A percentile compares a stretch with the other conserved stretches of the same genome.
These are phyloP conservation scores for Amanita pseudoporphyria DNA, from an alignment of 768 basidiomycete genomes.

Conservation along the genomic window DNA sequence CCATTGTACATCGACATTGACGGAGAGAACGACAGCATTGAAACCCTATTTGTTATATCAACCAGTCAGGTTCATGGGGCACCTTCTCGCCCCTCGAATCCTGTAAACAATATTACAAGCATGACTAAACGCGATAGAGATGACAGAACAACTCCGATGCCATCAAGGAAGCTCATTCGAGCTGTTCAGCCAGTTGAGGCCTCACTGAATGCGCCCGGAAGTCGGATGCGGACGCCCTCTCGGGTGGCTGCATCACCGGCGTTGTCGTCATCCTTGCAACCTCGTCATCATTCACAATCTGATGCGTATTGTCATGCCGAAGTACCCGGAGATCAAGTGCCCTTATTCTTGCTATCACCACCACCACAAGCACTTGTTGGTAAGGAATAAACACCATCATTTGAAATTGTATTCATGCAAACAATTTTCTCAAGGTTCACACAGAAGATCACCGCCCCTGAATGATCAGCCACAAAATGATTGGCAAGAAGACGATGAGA, in stretches of 20 bases:
- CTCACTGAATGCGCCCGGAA: constrained; percentile 5
- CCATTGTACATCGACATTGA: constrained; percentile 76
- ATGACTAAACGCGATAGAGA: constrained; percentile 37
- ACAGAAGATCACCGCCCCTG: neutral
- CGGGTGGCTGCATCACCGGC: constrained; percentile 19
- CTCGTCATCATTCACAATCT: neutral
- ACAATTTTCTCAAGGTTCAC: no score
- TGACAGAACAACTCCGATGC: constrained; percentile 30
- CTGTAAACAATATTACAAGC: constrained; percentile 13
- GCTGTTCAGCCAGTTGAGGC: constrained; percentile 29
- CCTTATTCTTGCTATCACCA: constrained; percentile 1
- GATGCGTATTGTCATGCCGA: neutral
- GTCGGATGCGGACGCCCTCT: constrained; percentile 16
- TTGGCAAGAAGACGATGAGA: neutral
- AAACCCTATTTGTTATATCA: constrained; percentile 69
- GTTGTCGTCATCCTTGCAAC: neutral
- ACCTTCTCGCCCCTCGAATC: constrained; percentile 16
- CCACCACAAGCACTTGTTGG: neutral
- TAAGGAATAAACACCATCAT: neutral
- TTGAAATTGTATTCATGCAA: neutral
- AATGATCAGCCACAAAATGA: neutral
- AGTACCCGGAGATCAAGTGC: neutral
- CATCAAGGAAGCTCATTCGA: constrained; percentile 44
- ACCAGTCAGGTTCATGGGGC: constrained; percentile 52
- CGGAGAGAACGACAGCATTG: constrained; percentile 40